These are phyloP conservation scores for Mycena capillaripes DNA, from an alignment of 768 basidiomycete genomes.

Conservation along the genomic window DNA sequence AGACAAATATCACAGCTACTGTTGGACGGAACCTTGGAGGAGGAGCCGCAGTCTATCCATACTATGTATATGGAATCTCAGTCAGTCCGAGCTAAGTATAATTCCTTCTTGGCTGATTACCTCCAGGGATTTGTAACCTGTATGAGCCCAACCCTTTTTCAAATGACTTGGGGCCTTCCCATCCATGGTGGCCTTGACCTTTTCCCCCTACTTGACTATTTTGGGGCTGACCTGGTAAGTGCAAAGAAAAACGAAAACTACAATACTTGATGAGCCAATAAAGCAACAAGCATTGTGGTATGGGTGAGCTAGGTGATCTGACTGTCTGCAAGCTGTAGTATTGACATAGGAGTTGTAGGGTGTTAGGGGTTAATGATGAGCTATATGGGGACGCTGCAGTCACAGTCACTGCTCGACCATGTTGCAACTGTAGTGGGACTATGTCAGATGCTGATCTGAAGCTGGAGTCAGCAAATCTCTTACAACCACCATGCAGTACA, in stretches of 20 bases:
- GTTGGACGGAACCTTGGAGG: not conserved
- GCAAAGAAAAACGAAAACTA: not conserved
- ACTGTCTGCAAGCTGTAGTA: not conserved
- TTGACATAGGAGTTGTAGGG: not conserved
- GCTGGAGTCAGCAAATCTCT: not conserved
- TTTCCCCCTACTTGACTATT: not conserved
- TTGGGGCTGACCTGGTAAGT: conserved; percentile 4
- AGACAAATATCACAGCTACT: not conserved
- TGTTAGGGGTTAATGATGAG: not conserved
- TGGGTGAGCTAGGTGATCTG: not conserved
- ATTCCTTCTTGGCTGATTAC: not conserved
- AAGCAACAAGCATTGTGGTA: not conserved
- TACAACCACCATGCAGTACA: not conserved
- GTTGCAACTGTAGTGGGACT: not conserved
- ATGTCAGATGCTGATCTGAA: not conserved
- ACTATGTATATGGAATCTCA: not conserved
- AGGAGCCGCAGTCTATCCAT: not conserved
- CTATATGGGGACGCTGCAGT: not conserved
- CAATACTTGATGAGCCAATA: not conserved
- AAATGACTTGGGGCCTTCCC: not conserved
- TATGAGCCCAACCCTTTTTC: not conserved
- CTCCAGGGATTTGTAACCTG: conserved; percentile 4
- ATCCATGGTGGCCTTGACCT: not conserved
- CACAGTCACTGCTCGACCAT: not conserved
- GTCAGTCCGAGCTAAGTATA: not conserved